A percentile compares a stretch with the other conserved stretches of the same genome.
phyloP scores from a whole-genome alignment of 108 stramenopile genomes.

The Epipyxis sp. region DNA sequence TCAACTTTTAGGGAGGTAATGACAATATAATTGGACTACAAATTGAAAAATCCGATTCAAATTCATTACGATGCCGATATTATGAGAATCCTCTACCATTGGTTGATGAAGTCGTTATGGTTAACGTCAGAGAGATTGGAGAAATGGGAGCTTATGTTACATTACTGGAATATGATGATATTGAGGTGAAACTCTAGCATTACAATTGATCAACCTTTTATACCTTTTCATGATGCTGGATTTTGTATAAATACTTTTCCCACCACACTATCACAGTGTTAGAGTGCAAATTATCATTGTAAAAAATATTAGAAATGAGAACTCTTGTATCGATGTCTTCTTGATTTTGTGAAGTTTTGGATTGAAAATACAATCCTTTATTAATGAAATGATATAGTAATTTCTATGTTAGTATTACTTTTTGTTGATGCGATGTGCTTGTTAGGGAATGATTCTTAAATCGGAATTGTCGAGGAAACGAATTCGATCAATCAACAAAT shows the following conservation, averaged over 20 bases:
- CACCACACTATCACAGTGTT: not conserved
- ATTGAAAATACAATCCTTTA: no score
- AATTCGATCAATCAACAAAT: constrained; percentile 97
- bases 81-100: constrained; percentile 95
- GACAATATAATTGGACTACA: no score
- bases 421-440: no score
- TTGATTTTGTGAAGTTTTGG: no score
- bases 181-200: constrained; percentile 22
- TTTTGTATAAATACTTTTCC: constrained; percentile 42
- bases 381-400: no score
- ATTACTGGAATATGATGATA: constrained; percentile 74
- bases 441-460: constrained; percentile 91
- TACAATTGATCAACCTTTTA: constrained; percentile 15
- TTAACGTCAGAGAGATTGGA: constrained; percentile 86
- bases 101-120: constrained; percentile 91
- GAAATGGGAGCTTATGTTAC: constrained; percentile 99
- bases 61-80: constrained; percentile 81
- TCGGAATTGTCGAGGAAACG: constrained; percentile 92
- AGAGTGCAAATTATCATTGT: constrained; percentile 76
- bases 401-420: no score
- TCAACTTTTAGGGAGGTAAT: no score
- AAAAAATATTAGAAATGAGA: no score
- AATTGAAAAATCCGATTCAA: no score
- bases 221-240: constrained; percentile 40
- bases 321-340: no score